A percentile compares a stretch with the other conserved stretches of the same genome.
Conservation (phyloP, 345 rosid species). For the Arabis alpina region DNA sequence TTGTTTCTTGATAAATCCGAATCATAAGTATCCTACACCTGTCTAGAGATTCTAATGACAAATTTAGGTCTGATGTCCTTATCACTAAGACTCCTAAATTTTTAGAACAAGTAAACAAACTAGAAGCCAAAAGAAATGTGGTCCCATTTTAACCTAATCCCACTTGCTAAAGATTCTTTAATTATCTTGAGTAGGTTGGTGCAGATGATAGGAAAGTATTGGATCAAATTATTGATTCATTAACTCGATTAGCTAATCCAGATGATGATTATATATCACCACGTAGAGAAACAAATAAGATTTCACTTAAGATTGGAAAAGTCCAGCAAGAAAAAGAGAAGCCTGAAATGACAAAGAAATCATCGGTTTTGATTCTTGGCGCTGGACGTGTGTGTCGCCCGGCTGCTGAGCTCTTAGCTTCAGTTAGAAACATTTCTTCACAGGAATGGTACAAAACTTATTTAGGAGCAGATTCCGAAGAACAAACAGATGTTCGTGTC, state of each 20-base stretch:
- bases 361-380: conserved; percentile 76
- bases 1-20: neutral
- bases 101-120: conserved; percentile 32
- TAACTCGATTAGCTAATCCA: conserved; percentile 75
- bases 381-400: conserved; percentile 96
- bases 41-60: conserved; percentile 22
- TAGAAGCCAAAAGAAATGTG: conserved; percentile 29
- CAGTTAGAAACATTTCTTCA: conserved; percentile 54
- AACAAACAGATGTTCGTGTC: conserved; percentile 60
- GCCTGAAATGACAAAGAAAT: conserved; percentile 45
- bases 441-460: conserved; percentile 50
- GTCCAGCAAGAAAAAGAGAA: conserved; percentile 55
- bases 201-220: conserved; percentile 77
- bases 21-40: conserved; percentile 12
- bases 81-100: conserved; percentile 23
- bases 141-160: conserved; percentile 22
- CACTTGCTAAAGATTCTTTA: conserved; percentile 33
- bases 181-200: conserved; percentile 68
- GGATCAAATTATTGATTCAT: conserved; percentile 86
- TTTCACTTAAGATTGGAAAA: conserved; percentile 58
- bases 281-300: conserved; percentile 46
- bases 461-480: conserved; percentile 49
- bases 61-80: conserved; percentile 31
- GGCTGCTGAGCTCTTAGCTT: conserved; percentile 76
- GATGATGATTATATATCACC: conserved; percentile 44